Evolutionary conservation across 2,329 filamentous ascomycete genomes (phyloP).

Genomic region (Cercospora zeina): DNA sequence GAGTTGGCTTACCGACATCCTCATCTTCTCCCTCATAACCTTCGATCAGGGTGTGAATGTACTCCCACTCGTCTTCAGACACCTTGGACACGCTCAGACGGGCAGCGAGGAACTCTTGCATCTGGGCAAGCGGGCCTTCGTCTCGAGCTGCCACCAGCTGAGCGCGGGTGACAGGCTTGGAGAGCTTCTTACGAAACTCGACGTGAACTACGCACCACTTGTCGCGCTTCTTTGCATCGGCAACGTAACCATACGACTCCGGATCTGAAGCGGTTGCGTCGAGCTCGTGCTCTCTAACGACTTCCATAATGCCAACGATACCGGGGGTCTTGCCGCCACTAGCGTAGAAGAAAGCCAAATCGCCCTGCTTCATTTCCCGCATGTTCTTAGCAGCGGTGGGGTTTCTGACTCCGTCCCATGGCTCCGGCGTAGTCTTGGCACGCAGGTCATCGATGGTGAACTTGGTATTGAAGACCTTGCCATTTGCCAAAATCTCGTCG

Average conservation of each 20-base stretch:
- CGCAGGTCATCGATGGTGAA: conserved; percentile 93
- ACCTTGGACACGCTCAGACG: conserved; percentile 78
- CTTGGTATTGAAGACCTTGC: conserved; percentile 80
- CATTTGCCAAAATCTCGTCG: conserved; percentile 64
- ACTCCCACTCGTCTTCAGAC: conserved; percentile 63
- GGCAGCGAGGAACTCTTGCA: conserved; percentile 82
- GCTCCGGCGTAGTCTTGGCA: conserved; percentile 71
- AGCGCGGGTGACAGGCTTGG: conserved; percentile 65
- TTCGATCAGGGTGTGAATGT: conserved; percentile 48
- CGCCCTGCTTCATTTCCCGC: conserved; percentile 84
- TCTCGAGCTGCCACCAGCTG: conserved; percentile 67
- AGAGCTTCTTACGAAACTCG: conserved; percentile 80
- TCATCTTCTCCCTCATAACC: conserved; percentile 27
- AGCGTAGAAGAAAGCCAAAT: conserved; percentile 96
- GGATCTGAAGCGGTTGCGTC: conserved; percentile 74
- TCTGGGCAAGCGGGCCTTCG: conserved; percentile 54
- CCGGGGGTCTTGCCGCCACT: conserved; percentile 88
- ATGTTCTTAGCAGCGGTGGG: conserved; percentile 78
- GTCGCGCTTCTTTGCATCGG: conserved; percentile 68
- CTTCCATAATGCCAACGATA: conserved; percentile 67
- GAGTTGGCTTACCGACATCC: conserved; percentile 9
- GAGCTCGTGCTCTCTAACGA: conserved; percentile 78
- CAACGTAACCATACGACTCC: conserved; percentile 78
- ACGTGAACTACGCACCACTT: conserved; percentile 92
- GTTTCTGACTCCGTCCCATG: conserved; percentile 72